These are phyloP conservation scores for Nematocida sp. DNA, from an alignment of 371 early-diverging fungal genomes.

Conservation along the genomic window DNA sequence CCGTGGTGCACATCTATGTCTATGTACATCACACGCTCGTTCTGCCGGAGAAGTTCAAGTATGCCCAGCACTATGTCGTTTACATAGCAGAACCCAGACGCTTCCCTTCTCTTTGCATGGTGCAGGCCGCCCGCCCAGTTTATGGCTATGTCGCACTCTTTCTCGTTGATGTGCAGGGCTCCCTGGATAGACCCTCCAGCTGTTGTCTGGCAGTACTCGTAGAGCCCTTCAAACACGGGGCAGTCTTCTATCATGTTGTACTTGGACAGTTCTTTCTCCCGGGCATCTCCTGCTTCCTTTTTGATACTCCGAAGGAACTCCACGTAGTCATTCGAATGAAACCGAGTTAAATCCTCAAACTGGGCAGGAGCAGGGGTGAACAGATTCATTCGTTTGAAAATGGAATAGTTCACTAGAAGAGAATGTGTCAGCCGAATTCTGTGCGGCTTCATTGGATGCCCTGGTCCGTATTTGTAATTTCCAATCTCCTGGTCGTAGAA, in stretches of 20 bases:
- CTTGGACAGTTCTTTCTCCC: constrained; percentile 72
- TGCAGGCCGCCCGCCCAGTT: constrained; percentile 91
- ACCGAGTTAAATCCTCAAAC: constrained; percentile 83
- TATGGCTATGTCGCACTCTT: constrained; percentile 73
- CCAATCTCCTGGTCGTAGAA: constrained; percentile 68
- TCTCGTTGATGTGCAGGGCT: constrained; percentile 71
- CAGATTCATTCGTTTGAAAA: constrained; percentile 84
- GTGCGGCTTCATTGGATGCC: constrained; percentile 97
- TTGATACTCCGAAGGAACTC: constrained; percentile 85
- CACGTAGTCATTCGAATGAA: constrained; percentile 97
- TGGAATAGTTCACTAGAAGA: constrained; percentile 82
- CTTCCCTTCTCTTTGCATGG: constrained; percentile 82
- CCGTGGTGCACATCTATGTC: constrained; percentile 92
- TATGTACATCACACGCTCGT: constrained; percentile 74
- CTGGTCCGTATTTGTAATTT: constrained; percentile 72
- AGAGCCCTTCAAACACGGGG: constrained; percentile 87
- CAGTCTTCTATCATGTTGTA: constrained; percentile 80
- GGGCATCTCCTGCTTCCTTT: constrained; percentile 77
- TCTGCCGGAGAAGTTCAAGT: constrained; percentile 72
- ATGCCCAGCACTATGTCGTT: constrained; percentile 85
- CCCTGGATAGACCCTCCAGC: constrained; percentile 86
- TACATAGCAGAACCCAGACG: constrained; percentile 85
- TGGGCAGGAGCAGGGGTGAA: constrained; percentile 74
- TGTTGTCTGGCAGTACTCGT: constrained; percentile 81
- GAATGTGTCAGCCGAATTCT: constrained; percentile 92